These are phyloP conservation scores for Saccharum hybrid DNA, from an alignment of 202 grass and related monocot species.

Conservation along the genomic window DNA sequence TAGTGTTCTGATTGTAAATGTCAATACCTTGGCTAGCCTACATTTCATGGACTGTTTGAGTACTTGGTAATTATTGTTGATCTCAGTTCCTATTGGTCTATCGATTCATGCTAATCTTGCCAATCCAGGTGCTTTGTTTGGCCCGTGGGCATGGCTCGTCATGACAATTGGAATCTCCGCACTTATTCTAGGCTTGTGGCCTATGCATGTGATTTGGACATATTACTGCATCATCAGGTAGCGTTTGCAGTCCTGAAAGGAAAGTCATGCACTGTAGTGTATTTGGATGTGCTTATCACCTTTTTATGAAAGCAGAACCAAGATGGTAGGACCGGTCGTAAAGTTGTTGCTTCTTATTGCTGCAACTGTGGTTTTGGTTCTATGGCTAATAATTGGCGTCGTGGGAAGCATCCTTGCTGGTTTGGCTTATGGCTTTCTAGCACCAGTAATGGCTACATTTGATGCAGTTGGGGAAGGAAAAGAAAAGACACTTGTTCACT, in stretches of 20 bases:
- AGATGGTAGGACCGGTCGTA: constrained; percentile 74
- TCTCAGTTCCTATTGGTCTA: not conserved
- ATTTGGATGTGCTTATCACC: constrained; percentile 33
- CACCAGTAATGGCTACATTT: constrained; percentile 87
- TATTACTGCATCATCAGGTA: constrained; percentile 91
- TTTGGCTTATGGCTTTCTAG: constrained; percentile 74
- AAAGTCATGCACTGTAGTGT: constrained; percentile 3
- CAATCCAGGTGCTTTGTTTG: constrained; percentile 66
- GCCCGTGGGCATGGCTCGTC: constrained; percentile 75
- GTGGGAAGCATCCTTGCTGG: constrained; percentile 69
- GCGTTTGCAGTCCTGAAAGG: constrained; percentile 27
- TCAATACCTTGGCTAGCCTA: not conserved
- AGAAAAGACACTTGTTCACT: constrained; percentile 64
- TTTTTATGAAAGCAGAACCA: constrained; percentile 78
- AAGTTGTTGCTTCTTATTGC: constrained; percentile 68
- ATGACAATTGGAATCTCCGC: constrained; percentile 76
- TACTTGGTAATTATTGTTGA: not conserved
- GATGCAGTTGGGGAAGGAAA: constrained; percentile 94
- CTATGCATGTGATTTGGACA: constrained; percentile 81
- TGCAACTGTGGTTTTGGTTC: constrained; percentile 50
- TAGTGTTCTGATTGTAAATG: constrained; percentile 3
- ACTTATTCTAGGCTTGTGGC: constrained; percentile 84
- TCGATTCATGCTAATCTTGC: constrained; percentile 29
- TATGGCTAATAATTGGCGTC: constrained; percentile 70
- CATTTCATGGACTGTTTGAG: not conserved